Conservation (phyloP, 2,329 filamentous ascomycete genomes). For the Penicillium italicum region DNA sequence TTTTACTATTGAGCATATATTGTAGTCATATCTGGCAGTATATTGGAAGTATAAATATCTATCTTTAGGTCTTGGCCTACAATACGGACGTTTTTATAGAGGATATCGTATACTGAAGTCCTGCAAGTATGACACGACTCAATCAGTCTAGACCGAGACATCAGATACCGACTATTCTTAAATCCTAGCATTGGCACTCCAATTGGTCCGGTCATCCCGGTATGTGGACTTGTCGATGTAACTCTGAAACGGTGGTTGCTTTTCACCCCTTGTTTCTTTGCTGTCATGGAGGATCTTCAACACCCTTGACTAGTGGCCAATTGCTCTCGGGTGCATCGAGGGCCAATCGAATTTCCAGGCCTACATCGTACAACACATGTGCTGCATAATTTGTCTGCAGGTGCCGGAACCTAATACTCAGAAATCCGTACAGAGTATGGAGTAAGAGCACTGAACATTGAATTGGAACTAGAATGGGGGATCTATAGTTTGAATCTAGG, state of each 20-base stretch:
- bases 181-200: neutral
- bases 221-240: constrained; percentile 20
- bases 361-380: neutral
- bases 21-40: neutral
- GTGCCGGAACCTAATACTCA: neutral
- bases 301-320: constrained; percentile 1
- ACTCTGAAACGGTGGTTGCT: constrained; percentile 19
- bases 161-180: neutral
- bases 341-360: neutral
- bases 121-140: neutral
- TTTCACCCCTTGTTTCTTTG: constrained; percentile 18
- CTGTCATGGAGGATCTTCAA: constrained; percentile 4
- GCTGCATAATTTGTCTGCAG: neutral
- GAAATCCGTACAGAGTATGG: neutral
- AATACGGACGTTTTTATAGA: neutral
- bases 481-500: constrained; percentile 6
- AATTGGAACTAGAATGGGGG: neutral
- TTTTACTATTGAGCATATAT: neutral
- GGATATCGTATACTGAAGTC: neutral
- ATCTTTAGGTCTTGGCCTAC: neutral
- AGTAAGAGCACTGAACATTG: neutral
- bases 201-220: neutral
- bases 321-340: neutral
- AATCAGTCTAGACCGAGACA: neutral
- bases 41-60: neutral